Percentiles rank a stretch among this genome's conserved stretches.
phyloP scores from a whole-genome alignment of 1,139 yeast genomes.

The Yamadazyma diddensiae region DNA sequence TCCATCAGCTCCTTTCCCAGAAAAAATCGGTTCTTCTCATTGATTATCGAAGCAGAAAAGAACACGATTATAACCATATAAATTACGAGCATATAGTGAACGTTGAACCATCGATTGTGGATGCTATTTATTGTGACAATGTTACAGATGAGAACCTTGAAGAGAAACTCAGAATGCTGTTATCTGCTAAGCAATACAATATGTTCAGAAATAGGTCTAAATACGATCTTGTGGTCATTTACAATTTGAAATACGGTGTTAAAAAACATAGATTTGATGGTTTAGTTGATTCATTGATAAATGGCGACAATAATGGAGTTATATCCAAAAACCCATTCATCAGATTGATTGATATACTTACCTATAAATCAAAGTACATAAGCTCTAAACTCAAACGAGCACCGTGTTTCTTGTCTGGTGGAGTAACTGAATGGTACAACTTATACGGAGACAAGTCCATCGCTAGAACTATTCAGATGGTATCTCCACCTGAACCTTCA shows the following conservation, averaged over 20 bases:
- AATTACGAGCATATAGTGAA: slow-evolving; percentile 55
- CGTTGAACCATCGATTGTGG: slow-evolving; percentile 61
- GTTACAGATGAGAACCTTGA: slow-evolving; percentile 61
- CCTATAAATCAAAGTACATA: slow-evolving; percentile 34
- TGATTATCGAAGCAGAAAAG: slow-evolving; percentile 62
- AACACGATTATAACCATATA: slow-evolving; percentile 60
- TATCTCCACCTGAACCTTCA: slow-evolving; percentile 29
- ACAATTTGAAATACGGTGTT: slow-evolving; percentile 44
- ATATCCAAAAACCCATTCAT: slow-evolving; percentile 44
- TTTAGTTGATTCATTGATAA: slow-evolving; percentile 20
- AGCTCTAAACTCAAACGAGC: slow-evolving; percentile 32
- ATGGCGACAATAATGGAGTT: slow-evolving; percentile 20
- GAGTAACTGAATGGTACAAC: slow-evolving; percentile 39
- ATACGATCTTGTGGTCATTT: slow-evolving; percentile 62
- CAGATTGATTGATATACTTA: slow-evolving; percentile 52
- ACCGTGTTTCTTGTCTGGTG: slow-evolving; percentile 41
- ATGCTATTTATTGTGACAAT: slow-evolving; percentile 20
- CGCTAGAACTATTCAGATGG: slow-evolving; percentile 20
- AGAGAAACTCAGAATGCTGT: slow-evolving; percentile 48
- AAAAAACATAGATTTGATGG: slow-evolving; percentile 28
- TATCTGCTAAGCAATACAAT: slow-evolving; percentile 52
- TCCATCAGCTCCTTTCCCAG: slow-evolving; percentile 18
- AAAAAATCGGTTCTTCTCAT: slow-evolving; percentile 43
- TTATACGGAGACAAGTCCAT: slow-evolving; percentile 30
- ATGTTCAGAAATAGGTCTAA: slow-evolving; percentile 50